Percentiles rank a stretch among this genome's conserved stretches.
phyloP scores from a whole-genome alignment of 2,329 filamentous ascomycete genomes.

The Rachicladosporium sp. region DNA sequence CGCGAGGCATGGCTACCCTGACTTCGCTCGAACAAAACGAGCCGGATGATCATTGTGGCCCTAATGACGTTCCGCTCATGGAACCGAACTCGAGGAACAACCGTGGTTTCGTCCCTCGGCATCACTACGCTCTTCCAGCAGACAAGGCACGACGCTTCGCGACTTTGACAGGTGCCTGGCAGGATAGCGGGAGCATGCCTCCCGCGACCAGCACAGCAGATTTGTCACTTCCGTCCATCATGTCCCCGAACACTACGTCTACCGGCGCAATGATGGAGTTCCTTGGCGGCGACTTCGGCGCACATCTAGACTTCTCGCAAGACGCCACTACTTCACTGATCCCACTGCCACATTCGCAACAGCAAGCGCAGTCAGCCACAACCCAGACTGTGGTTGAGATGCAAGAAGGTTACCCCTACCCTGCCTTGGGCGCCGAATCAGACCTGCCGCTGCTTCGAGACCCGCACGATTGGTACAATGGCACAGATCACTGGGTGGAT shows the following conservation, averaged over 20 bases:
- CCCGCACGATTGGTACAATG: conserved; percentile 5
- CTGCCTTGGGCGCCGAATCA: no score
- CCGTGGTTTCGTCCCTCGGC: conserved; percentile 12
- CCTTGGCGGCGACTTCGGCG: conserved; percentile 13
- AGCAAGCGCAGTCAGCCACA: background rate
- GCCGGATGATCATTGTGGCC: conserved; percentile 4
- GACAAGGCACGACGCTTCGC: conserved; percentile 18
- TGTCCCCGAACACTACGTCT: conserved; percentile 6
- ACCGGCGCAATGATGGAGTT: conserved; percentile 23
- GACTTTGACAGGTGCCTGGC: conserved; percentile 18
- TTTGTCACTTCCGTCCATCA: conserved; percentile 7
- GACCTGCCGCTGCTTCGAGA: no score
- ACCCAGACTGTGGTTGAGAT: no score
- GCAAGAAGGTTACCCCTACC: no score
- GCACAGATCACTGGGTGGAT: conserved; percentile 4
- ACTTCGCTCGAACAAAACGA: conserved; percentile 7
- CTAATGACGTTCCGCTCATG: conserved; percentile 4
- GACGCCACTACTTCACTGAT: conserved; percentile 12
- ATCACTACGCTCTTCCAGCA: conserved; percentile 16
- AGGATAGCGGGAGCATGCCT: conserved; percentile 20
- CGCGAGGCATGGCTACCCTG: conserved; percentile 5
- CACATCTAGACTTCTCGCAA: conserved; percentile 14
- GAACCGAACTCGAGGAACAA: conserved; percentile 3
- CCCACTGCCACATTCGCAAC: background rate
- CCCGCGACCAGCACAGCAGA: conserved; percentile 8